These are phyloP conservation scores for Tetrapisispora fleetii DNA, from an alignment of 805 yeast genomes.

Conservation along the genomic window DNA sequence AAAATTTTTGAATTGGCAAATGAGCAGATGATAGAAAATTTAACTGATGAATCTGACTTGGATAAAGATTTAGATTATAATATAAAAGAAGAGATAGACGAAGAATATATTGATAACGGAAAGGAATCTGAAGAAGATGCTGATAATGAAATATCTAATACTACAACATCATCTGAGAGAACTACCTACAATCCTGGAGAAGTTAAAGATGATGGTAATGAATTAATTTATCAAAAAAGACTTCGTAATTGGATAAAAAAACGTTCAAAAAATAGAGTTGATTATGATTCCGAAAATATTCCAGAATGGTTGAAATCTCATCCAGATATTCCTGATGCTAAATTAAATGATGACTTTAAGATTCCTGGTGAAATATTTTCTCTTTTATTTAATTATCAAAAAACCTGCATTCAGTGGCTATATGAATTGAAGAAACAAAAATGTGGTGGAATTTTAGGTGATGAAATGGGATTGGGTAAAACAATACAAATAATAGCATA, in stretches of 20 bases:
- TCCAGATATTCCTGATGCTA: conserved; percentile 68
- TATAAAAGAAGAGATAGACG: conserved; percentile 13
- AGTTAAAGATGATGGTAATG: conserved; percentile 71
- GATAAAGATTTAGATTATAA: conserved; percentile 11
- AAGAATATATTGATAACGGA: conserved; percentile 6
- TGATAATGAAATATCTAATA: conserved; percentile 9
- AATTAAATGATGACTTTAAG: conserved; percentile 54
- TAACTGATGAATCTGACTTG: conserved; percentile 10
- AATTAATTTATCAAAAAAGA: conserved; percentile 48
- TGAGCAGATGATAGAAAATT: conserved; percentile 17
- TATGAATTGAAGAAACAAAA: conserved; percentile 86
- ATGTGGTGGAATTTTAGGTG: conserved; percentile 93
- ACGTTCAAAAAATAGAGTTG: conserved; percentile 36
- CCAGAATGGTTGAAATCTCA: conserved; percentile 71
- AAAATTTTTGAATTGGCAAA: conserved; percentile 10
- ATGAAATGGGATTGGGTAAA: conserved; percentile 97
- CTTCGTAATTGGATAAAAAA: conserved; percentile 48
- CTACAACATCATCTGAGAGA: conserved; percentile 6
- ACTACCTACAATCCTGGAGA: conserved; percentile 22
- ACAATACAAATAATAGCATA: conserved; percentile 89
- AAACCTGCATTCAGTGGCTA: conserved; percentile 95
- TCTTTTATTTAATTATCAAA: conserved; percentile 82
- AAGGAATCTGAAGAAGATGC: conserved; percentile 4
- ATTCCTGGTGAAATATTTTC: conserved; percentile 90
- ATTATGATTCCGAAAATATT: conserved; percentile 11